Conservation (phyloP, 179 eudicot species). For the Sideroxylon spinosum region DNA sequence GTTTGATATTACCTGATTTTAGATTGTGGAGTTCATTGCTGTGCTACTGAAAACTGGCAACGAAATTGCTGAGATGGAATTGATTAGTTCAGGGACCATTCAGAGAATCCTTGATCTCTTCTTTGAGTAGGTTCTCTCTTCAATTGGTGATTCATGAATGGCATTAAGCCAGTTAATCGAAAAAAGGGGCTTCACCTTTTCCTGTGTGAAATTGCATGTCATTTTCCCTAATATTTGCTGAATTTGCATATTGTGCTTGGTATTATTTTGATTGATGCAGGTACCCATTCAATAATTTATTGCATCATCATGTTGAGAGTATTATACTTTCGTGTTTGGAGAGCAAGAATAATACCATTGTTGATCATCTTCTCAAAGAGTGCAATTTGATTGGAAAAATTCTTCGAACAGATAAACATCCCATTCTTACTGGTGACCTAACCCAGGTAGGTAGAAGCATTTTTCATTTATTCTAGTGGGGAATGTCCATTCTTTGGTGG, state of each 20-base stretch:
- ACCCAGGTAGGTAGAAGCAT: constrained; percentile 41
- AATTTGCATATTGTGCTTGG: neutral
- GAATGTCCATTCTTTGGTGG: constrained; percentile 3
- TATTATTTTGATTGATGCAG: constrained; percentile 34
- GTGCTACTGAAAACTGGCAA: constrained; percentile 77
- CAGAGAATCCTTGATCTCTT: constrained; percentile 71
- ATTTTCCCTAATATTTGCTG: neutral
- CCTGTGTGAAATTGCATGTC: neutral
- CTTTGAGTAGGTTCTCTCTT: constrained; percentile 68
- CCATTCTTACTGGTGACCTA: constrained; percentile 48
- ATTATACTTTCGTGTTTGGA: constrained; percentile 78
- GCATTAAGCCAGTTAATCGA: neutral
- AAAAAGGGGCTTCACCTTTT: neutral
- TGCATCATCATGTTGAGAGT: constrained; percentile 97
- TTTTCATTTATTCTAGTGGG: neutral
- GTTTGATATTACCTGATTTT: constrained; percentile 14
- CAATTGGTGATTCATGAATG: neutral
- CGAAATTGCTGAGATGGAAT: constrained; percentile 77
- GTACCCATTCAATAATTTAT: constrained; percentile 86
- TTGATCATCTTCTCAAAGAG: constrained; percentile 65
- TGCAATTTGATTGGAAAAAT: constrained; percentile 68
- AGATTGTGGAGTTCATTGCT: constrained; percentile 95
- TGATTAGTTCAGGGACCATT: constrained; percentile 81
- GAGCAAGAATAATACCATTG: constrained; percentile 51
- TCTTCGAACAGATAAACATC: constrained; percentile 61